Base-by-base conservation (phyloP, 2,329 filamentous ascomycete species). In the Setomelanomma holmii region DNA sequence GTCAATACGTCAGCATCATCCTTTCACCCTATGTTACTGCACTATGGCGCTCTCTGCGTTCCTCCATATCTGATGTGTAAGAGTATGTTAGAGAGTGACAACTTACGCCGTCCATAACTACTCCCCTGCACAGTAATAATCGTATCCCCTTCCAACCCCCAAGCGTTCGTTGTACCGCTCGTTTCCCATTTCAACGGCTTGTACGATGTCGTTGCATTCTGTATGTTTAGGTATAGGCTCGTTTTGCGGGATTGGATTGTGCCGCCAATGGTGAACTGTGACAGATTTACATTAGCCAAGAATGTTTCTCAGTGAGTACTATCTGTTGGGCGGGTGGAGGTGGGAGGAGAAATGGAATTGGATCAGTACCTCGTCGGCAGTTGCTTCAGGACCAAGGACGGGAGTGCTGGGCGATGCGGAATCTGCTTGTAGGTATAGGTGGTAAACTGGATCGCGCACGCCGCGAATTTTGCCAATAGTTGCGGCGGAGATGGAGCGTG, bases 221-320 rank as follows among this genome's bases (percentile, higher is more conserved):
- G 73, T 24, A 84, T 76, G 58, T 82, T 82, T 40, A 84, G 72
- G 60, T 78, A 84, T 46, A 73, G 53, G 50, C 72, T 76, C 24
- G 79, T 79, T 56, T 81, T 82, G 54, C 75, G 75, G 61, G 76
- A 79, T 72, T 79, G 77, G 58, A 84, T 83, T 19, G 79, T 79
- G 11, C 73, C 71, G 20, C 67, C 77, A 60, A 84, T 82, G 54
- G 76, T 76, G 66, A 82, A 84, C 27, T 30, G 12, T 27, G n/a
- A n/a, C n/a, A n/a, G n/a, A n/a, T n/a, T n/a, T n/a, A n/a, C n/a
- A n/a, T n/a, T n/a, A n/a, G n/a, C n/a, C n/a, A n/a, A n/a, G n/a
- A n/a, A n/a, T n/a, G n/a, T n/a, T n/a, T n/a, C n/a, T n/a, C n/a
- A n/a, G n/a, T n/a, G n/a, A n/a, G n/a, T n/a, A n/a, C n/a, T n/a